Conservation (phyloP, 371 early-diverging fungal genomes). For the Mortierella sp. region DNA sequence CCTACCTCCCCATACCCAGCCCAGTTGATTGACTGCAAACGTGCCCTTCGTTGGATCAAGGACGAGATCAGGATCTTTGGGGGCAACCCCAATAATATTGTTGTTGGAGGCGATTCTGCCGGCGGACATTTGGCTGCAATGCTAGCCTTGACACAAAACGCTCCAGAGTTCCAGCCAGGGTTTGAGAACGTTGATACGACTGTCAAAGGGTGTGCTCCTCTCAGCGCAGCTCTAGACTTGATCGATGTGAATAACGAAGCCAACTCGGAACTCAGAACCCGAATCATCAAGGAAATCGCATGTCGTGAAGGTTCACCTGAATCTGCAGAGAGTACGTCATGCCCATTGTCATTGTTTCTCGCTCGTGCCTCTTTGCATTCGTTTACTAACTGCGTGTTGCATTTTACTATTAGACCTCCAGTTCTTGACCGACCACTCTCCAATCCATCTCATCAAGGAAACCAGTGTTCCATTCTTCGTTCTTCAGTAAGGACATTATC, state of each 20-base stretch:
- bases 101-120: slow-evolving; percentile 74
- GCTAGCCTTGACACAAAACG: slow-evolving; percentile 72
- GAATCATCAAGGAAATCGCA: slow-evolving; percentile 56
- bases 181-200: slow-evolving; percentile 77
- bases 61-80: slow-evolving; percentile 69
- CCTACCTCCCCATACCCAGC: slow-evolving; percentile 68
- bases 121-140: slow-evolving; percentile 78
- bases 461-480: slow-evolving; percentile 50
- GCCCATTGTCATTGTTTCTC: too few relatives aligned
- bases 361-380: too few relatives aligned
- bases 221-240: slow-evolving; percentile 63
- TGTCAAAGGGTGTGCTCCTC: slow-evolving; percentile 64
- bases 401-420: slow-evolving; percentile 32
- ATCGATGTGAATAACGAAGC: slow-evolving; percentile 24
- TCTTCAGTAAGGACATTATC: slow-evolving; percentile 44
- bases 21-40: slow-evolving; percentile 77
- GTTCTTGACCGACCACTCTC: slow-evolving; percentile 62
- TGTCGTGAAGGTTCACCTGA: slow-evolving; percentile 29
- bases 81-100: slow-evolving; percentile 75
- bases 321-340: slow-evolving; percentile 34
- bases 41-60: slow-evolving; percentile 79
- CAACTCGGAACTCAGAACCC: slow-evolving; percentile 25
- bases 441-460: slow-evolving; percentile 37
- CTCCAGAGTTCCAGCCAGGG: slow-evolving; percentile 72
- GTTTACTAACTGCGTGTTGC: background rate